Evolutionary conservation across 2,329 filamentous ascomycete genomes (phyloP).

Genomic region (Alternaria triticimaculans): DNA sequence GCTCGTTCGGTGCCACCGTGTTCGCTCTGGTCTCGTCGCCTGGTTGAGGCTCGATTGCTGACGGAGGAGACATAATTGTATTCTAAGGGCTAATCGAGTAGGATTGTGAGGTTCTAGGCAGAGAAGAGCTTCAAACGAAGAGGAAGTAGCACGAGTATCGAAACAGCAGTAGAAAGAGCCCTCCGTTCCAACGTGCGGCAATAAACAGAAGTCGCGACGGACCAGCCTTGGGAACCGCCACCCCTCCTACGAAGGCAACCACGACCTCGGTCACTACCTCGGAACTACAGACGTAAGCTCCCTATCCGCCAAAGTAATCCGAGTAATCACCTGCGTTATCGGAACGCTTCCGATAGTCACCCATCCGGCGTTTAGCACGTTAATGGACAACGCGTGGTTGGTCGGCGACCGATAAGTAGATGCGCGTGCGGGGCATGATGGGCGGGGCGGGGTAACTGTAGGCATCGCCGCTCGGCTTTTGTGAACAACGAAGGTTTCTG

Average conservation of each 20-base stretch:
- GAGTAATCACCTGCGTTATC: not conserved
- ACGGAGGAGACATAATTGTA: constrained; percentile 35
- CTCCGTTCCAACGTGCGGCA: not conserved
- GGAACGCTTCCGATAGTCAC: not conserved
- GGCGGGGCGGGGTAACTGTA: not conserved
- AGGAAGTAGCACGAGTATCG: not conserved
- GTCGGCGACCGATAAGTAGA: not conserved
- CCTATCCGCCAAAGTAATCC: not conserved
- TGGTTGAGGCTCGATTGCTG: constrained; percentile 38
- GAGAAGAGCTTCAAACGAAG: not conserved
- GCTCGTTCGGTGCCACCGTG: constrained; percentile 40
- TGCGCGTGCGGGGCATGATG: not conserved
- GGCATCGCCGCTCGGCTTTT: not conserved
- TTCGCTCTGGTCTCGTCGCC: constrained; percentile 33
- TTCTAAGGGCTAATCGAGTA: not conserved
- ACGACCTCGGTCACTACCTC: not conserved
- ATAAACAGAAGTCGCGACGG: not conserved
- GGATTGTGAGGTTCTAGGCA: not conserved
- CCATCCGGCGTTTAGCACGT: not conserved
- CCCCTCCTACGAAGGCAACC: not conserved
- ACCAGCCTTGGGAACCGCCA: not conserved
- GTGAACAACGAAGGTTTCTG: not conserved
- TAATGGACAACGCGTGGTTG: not conserved
- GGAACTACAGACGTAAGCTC: not conserved
- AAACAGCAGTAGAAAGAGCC: not conserved